A percentile compares a stretch with the other conserved stretches of the same genome.
Evolutionary conservation across 352 stramenopile genomes (phyloP).

Genomic region (Lagenidium giganteum): DNA sequence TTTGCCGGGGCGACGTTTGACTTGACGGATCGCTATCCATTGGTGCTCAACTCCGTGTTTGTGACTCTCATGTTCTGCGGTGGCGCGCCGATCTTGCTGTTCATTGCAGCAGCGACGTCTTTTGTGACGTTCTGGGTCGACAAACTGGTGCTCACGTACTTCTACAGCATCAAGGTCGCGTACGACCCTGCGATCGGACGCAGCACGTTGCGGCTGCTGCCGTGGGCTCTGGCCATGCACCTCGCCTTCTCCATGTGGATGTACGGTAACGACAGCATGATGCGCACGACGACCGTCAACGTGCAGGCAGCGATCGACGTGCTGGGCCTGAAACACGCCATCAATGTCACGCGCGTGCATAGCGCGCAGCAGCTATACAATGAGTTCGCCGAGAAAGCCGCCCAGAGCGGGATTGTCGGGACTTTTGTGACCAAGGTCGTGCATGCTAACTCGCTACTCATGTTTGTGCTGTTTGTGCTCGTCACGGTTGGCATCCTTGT

Average conservation of each 20-base stretch:
- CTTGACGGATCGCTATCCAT: conserved; percentile 44
- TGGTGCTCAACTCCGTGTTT: conserved; percentile 59
- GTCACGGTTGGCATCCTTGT: conserved; percentile 26
- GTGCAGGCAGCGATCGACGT: conserved; percentile 23
- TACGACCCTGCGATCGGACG: conserved; percentile 40
- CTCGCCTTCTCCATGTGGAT: conserved; percentile 48
- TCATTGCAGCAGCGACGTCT: conserved; percentile 27
- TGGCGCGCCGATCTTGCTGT: conserved; percentile 40
- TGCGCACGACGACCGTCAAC: conserved; percentile 31
- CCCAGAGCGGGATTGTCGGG: conserved; percentile 23
- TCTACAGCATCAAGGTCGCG: conserved; percentile 43
- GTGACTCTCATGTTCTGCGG: conserved; percentile 54
- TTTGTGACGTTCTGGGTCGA: conserved; percentile 38
- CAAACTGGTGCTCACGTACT: conserved; percentile 41
- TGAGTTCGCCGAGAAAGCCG: conserved; percentile 17
- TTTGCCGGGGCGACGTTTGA: conserved; percentile 43
- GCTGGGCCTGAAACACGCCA: conserved; percentile 17
- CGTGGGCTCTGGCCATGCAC: conserved; percentile 41
- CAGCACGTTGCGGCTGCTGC: conserved; percentile 27
- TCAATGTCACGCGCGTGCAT: conserved; percentile 16
- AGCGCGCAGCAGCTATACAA: conserved; percentile 25
- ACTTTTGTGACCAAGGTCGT: conserved; percentile 42
- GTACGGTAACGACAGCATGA: conserved; percentile 34
- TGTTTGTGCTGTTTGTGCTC: conserved; percentile 34
- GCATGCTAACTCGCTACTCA: conserved; percentile 40